Evolutionary conservation across 345 rosid species (phyloP).

Genomic region (Pistacia atlantica): DNA sequence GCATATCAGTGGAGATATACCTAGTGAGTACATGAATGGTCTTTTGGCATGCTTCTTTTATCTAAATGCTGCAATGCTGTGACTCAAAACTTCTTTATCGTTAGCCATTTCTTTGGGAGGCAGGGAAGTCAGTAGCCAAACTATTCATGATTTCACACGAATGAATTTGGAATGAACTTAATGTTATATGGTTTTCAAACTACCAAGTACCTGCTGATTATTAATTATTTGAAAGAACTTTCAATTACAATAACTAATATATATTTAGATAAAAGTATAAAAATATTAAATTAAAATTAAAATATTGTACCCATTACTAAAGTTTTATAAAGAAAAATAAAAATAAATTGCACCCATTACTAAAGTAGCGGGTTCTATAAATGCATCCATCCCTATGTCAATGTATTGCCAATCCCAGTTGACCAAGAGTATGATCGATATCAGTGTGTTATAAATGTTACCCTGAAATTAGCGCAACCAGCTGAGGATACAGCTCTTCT

Average conservation of each 20-base stretch:
- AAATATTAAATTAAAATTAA: not conserved
- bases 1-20: not conserved
- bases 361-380: not conserved
- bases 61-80: not conserved
- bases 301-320: conserved; percentile 5
- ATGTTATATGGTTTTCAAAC: not conserved
- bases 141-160: not conserved
- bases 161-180: not conserved
- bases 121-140: too few species aligned
- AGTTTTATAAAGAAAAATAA: not conserved
- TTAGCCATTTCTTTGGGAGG: too few species aligned
- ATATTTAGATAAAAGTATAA: not conserved
- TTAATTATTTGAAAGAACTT: not conserved
- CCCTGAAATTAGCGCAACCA: conserved; percentile 77
- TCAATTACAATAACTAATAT: not conserved
- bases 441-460: conserved; percentile 33
- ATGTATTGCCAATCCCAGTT: not conserved
- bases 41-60: not conserved
- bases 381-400: not conserved
- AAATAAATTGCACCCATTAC: not conserved
- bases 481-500: conserved; percentile 86
- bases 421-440: conserved; percentile 1
- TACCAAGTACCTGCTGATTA: not conserved
- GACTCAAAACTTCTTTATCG: not conserved
- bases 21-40: not conserved